Conservation (phyloP, 2,329 filamentous ascomycete species). For the Colletotrichum acutatum region DNA sequence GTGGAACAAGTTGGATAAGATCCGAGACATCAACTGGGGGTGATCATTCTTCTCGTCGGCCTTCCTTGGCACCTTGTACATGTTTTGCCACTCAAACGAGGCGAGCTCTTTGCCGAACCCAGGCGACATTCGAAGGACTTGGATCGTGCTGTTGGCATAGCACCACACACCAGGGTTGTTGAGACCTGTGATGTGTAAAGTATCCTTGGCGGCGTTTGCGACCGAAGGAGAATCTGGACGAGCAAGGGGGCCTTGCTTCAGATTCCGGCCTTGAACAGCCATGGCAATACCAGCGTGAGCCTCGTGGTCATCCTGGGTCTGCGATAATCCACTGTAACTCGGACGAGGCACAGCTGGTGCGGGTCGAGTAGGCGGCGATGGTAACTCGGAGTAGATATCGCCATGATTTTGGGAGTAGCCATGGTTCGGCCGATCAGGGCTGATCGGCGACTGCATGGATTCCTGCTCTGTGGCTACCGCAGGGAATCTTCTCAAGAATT, state of each 20-base stretch:
- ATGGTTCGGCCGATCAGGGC: conserved; percentile 26
- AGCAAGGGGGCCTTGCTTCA: conserved; percentile 30
- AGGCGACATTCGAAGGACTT: conserved; percentile 81
- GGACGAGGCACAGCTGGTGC: conserved; percentile 73
- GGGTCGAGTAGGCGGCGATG: conserved; percentile 72
- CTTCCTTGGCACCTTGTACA: conserved; percentile 76
- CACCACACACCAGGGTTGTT: conserved; percentile 86
- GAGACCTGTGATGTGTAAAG: conserved; percentile 74
- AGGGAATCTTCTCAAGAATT: conserved; percentile 86
- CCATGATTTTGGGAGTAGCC: conserved; percentile 38
- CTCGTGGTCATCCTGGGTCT: conserved; percentile 31
- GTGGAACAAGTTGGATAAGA: conserved; percentile 68
- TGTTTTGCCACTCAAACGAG: conserved; percentile 66
- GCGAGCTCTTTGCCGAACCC: conserved; percentile 74
- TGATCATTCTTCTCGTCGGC: conserved; percentile 63
- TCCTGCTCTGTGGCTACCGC: conserved; percentile 72
- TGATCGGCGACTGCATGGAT: conserved; percentile 64
- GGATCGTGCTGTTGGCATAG: conserved; percentile 92
- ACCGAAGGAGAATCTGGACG: conserved; percentile 29
- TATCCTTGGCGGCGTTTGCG: conserved; percentile 31
- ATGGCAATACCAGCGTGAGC: conserved; percentile 13
- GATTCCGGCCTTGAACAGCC: conserved; percentile 14
- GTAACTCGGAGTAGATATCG: conserved; percentile 59
- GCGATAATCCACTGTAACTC: conserved; percentile 81
- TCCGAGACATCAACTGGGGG: conserved; percentile 69